Base-by-base conservation (phyloP, 768 basidiomycete genomes). In the Hygrocybe punicea region DNA sequence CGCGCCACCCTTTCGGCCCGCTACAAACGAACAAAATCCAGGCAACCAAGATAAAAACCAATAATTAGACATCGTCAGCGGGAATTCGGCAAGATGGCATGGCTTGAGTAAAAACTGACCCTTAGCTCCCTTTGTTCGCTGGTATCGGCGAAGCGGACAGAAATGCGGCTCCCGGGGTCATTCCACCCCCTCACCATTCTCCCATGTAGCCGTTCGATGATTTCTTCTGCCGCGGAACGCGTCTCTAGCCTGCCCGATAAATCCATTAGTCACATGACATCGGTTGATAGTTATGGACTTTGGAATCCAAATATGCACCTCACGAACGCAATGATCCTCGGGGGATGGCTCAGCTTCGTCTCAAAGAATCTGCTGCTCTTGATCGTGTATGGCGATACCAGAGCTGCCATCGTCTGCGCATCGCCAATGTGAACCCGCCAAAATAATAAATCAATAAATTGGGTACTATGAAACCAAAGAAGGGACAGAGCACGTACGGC, bases 281-380 rank as follows among this genome's bases (percentile, higher is more conserved):
- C 4, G 29, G 4, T 8, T 21, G 53, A 35, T 5, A 11, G 23
- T 54, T 50, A 19, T 14, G 51, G 53, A 50, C n/a, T n/a, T n/a
- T n/a, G n/a, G 55, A 51, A 4, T 16, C 33, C 8, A 58, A 13
- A 47, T 49, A 51, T 29, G 68, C 80, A 88, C 89, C 90, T 79
- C 40, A 91, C 87, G 63, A 91, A 91, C 0, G 88, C 89, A 55
- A 91, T 91, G 59, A 90, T 87, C 57, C 88, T 76, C 17, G 88
- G 87, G 1, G 89, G 89, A 55, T 83, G 81, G 58, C 86, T 89
- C 21, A 91, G 69, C 60, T 86, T 80, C 9, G 89, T 91, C 69
- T 87, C 87, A 69, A 92, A 92, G 68, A 90, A 87, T 16, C 90
- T 78, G 61, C 83, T 86, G 64, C 86, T 88, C 67, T 82, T 84